phyloP scores from a whole-genome alignment of 495 filamentous ascomycete species.

The Ramalina intermedia region DNA sequence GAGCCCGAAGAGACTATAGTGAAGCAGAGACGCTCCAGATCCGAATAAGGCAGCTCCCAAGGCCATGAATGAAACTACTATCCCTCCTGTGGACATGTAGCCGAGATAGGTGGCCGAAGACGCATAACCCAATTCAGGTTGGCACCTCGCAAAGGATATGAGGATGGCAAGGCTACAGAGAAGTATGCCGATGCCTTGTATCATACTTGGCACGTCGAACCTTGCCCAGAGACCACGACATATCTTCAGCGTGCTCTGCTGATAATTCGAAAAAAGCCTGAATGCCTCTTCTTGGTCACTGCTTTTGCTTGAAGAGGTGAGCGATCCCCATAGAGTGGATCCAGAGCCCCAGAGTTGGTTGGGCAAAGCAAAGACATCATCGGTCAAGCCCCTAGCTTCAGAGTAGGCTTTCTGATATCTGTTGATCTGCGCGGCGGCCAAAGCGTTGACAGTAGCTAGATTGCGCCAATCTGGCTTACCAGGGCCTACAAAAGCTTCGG shows the following conservation, averaged over 20 bases:
- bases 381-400: conserved; percentile 44
- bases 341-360: conserved; percentile 44
- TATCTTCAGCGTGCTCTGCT: conserved; percentile 60
- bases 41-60: conserved; percentile 20
- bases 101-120: conserved; percentile 36
- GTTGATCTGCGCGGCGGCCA: conserved; percentile 76
- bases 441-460: conserved; percentile 56
- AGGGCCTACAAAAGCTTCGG: conserved; percentile 73
- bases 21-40: conserved; percentile 17
- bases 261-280: conserved; percentile 53
- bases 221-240: conserved; percentile 80
- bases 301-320: conserved; percentile 22
- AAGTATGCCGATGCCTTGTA: conserved; percentile 59
- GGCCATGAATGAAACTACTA: conserved; percentile 28
- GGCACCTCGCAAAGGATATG: conserved; percentile 52
- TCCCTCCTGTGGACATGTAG: conserved; percentile 22
- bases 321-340: conserved; percentile 29
- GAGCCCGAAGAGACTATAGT: conserved; percentile 28
- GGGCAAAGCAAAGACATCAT: conserved; percentile 39
- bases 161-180: conserved; percentile 49
- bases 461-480: conserved; percentile 56
- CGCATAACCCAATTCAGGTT: conserved; percentile 35
- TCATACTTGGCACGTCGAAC: conserved; percentile 79
- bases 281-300: conserved; percentile 31
- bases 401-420: conserved; percentile 65